Evolutionary conservation across 108 stramenopile species (phyloP).

Genomic region (Pelagomonas calceolata): DNA sequence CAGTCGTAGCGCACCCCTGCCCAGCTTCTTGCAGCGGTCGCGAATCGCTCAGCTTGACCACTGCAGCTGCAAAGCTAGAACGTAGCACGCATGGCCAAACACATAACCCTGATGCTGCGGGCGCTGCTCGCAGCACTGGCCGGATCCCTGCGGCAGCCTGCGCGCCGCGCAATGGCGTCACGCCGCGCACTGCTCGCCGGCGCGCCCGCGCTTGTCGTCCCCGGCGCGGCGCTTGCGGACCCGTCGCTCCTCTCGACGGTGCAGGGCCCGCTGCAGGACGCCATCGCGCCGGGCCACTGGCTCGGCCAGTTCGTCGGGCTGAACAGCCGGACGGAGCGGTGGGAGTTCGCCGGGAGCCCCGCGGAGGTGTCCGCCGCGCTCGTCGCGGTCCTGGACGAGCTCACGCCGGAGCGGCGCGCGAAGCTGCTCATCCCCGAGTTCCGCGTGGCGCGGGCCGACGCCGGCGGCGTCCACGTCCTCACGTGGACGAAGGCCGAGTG

Average conservation of each 20-base stretch:
- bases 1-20: too few species aligned
- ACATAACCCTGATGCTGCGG: too few species aligned
- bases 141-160: too few species aligned
- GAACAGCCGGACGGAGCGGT: conserved; percentile 1
- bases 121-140: too few species aligned
- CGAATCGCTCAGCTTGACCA: too few species aligned
- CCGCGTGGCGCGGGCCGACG: conserved; percentile 9
- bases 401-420: conserved; percentile 13
- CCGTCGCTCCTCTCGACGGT: conserved; percentile 9
- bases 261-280: conserved; percentile 18
- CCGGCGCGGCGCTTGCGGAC: background rate
- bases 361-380: conserved; percentile 9
- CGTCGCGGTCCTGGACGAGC: conserved; percentile 11
- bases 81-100: too few species aligned
- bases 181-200: too few species aligned
- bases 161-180: too few species aligned
- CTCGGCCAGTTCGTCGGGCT: conserved; percentile 17
- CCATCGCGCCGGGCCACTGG: conserved; percentile 22
- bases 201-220: too few species aligned
- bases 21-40: too few species aligned
- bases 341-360: conserved; percentile 18
- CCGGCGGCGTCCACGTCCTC: conserved; percentile 12
- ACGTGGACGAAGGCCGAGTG: conserved; percentile 22
- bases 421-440: conserved; percentile 15
- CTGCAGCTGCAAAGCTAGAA: too few species aligned